These are phyloP conservation scores for Setaria viridis DNA, from an alignment of 202 grass and related monocot genomes.

Conservation along the genomic window DNA sequence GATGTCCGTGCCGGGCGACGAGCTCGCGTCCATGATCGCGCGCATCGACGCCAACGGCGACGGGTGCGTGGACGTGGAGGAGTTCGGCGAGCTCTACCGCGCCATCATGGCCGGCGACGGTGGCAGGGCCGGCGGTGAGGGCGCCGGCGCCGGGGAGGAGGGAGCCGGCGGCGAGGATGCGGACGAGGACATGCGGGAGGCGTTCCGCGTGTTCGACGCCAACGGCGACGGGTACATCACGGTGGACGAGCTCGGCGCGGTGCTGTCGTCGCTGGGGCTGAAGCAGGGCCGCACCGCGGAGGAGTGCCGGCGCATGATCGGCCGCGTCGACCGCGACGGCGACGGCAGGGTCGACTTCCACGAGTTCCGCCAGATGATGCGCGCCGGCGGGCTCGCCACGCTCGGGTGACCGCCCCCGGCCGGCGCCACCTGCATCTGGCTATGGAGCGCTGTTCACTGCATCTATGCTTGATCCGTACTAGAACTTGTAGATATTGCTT, in stretches of 20 bases:
- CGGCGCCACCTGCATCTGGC: background rate
- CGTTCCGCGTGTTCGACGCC: conserved; percentile 87
- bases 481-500: conserved; percentile 68
- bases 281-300: conserved; percentile 67
- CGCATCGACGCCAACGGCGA: conserved; percentile 90
- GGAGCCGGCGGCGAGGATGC: conserved; percentile 20
- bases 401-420: conserved; percentile 44
- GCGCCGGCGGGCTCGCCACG: conserved; percentile 65
- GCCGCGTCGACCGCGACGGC: conserved; percentile 67
- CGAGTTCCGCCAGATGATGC: conserved; percentile 90
- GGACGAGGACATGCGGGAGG: conserved; percentile 78
- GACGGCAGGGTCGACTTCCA: conserved; percentile 84
- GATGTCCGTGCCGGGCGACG: conserved; percentile 66
- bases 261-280: conserved; percentile 75
- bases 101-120: conserved; percentile 54
- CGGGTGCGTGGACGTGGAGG: conserved; percentile 85
- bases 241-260: conserved; percentile 65
- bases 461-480: background rate
- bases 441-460: background rate
- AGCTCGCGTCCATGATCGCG: conserved; percentile 81
- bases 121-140: background rate
- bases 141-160: background rate
- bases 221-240: conserved; percentile 87
- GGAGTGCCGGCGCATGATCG: conserved; percentile 85
- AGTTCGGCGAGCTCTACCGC: conserved; percentile 80